Conservation (phyloP, 495 filamentous ascomycete genomes). For the Aspergillus kassunensis region DNA sequence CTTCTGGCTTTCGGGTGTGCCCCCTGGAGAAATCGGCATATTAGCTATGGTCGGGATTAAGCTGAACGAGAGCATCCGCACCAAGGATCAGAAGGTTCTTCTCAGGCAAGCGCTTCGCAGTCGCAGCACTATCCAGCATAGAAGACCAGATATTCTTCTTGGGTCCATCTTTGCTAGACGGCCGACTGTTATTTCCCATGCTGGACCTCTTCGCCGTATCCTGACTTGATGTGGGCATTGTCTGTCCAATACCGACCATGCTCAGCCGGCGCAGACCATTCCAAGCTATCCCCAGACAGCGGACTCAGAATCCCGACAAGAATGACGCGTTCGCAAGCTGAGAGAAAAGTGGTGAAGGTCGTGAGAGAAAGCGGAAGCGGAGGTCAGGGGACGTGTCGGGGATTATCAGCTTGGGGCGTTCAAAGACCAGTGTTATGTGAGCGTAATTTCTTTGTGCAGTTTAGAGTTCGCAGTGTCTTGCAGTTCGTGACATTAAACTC, state of each 20-base stretch:
- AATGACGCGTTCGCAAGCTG: conserved; percentile 17
- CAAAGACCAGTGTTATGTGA: neutral
- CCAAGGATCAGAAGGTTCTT: conserved; percentile 87
- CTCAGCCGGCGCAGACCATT: conserved; percentile 36
- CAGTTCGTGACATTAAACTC: neutral
- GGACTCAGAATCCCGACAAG: conserved; percentile 2
- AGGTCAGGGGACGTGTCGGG: conserved; percentile 23
- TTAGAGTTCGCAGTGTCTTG: neutral
- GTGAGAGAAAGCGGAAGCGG: conserved; percentile 11
- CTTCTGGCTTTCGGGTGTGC: conserved; percentile 80
- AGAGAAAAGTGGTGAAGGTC: conserved; percentile 8
- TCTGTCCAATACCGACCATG: conserved; percentile 39
- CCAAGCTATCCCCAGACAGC: conserved; percentile 13
- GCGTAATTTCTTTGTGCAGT: neutral
- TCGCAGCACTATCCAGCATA: conserved; percentile 86
- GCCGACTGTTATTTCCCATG: conserved; percentile 44
- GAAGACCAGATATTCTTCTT: conserved; percentile 94
- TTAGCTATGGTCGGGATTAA: conserved; percentile 16
- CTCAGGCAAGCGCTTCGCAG: conserved; percentile 84
- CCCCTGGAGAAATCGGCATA: conserved; percentile 50
- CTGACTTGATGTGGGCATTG: conserved; percentile 41
- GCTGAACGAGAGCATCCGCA: conserved; percentile 31
- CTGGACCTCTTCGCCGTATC: conserved; percentile 31
- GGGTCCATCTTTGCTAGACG: conserved; percentile 63
- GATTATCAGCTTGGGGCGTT: neutral